Conservation (phyloP, 2,329 filamentous ascomycete genomes). For the Colletotrichum melonis region DNA sequence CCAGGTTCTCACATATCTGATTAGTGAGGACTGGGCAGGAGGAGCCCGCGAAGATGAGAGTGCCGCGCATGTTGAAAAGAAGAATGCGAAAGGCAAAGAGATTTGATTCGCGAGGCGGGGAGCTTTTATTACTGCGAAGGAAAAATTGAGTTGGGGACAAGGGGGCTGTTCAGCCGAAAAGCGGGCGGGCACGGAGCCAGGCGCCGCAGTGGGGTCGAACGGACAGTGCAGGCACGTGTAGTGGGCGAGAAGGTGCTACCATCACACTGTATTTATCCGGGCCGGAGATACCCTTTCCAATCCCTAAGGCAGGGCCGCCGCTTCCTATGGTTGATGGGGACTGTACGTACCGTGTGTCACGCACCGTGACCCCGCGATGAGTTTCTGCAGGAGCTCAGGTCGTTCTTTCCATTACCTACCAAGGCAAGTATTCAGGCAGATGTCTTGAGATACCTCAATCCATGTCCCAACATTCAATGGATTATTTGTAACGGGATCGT, state of each 20-base stretch:
- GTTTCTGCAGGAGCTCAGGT: neutral
- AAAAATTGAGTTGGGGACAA: conserved; percentile 32
- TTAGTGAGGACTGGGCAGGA: conserved; percentile 73
- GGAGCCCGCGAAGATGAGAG: conserved; percentile 75
- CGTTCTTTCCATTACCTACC: no score
- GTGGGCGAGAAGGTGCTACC: accelerated
- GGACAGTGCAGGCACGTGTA: neutral
- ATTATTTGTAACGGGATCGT: neutral
- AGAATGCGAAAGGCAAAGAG: conserved; percentile 40
- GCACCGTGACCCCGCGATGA: conserved; percentile 14
- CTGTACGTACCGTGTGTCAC: conserved; percentile 3
- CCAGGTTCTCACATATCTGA: conserved; percentile 76
- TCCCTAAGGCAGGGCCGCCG: no score
- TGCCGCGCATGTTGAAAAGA: conserved; percentile 67
- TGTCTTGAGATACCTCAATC: neutral
- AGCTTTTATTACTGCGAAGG: conserved; percentile 39
- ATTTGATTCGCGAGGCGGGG: conserved; percentile 38
- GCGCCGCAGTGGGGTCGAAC: neutral
- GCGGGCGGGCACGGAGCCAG: conserved; percentile 6
- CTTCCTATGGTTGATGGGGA: neutral
- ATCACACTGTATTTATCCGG: conserved; percentile 33
- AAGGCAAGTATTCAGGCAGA: neutral
- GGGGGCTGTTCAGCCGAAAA: conserved; percentile 23
- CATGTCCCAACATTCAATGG: neutral
- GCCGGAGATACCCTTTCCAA: neutral